Evolutionary conservation across 768 basidiomycete species (phyloP), one percentile per base, ranked within the genome.

Genomic region (Rhodotorula kratochvilovae): DNA sequence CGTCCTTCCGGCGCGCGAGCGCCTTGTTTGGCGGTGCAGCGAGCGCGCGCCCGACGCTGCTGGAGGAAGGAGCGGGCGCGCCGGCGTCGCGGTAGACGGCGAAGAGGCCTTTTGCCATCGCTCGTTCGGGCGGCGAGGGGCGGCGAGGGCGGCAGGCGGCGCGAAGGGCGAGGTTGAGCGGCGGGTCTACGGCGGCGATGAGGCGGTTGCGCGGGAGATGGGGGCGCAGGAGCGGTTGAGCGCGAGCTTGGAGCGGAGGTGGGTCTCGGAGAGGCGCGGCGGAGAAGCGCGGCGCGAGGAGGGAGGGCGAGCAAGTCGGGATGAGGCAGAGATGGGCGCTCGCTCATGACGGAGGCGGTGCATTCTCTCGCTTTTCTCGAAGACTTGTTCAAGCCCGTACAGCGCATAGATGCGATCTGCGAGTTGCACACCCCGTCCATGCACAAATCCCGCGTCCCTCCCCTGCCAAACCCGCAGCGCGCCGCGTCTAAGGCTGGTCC

Each of bases 51-150:
- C 2, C 69, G 64, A 51, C 31, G 19, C 12, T 57, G 63, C 25
- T 25, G 10, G 54, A 27, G 43, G 70, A 7, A 1, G 36, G 55
- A 1, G 16, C 10, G 31, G 6, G 17, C 23, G 66, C 61, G 3
- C 25, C n/a, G 17, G 48, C 33, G 58, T 71, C 70, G 27, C 70
- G 48, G 29, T 71, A 71, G 35, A 71, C 70, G 43, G 70, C 61
- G n/a, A 71, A 71, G n/a, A 71, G 56, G 13, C 65, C 65, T n/a
- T 59, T 64, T 21, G 65, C 64, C 66, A 71, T 71, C 13, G 17
- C 29, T 23, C 10, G n/a, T n/a, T 3, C 8, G 65, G 15, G 53
- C 12, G 5, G 19, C 43, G 7, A 23, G 5, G 46, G 31, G 15
- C 31, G 39, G 31, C 54, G 3, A 6, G 12, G 12, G 5, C 6